These are phyloP conservation scores for Coprinopsis strossmayeri DNA, from an alignment of 768 basidiomycete species.

Conservation along the genomic window DNA sequence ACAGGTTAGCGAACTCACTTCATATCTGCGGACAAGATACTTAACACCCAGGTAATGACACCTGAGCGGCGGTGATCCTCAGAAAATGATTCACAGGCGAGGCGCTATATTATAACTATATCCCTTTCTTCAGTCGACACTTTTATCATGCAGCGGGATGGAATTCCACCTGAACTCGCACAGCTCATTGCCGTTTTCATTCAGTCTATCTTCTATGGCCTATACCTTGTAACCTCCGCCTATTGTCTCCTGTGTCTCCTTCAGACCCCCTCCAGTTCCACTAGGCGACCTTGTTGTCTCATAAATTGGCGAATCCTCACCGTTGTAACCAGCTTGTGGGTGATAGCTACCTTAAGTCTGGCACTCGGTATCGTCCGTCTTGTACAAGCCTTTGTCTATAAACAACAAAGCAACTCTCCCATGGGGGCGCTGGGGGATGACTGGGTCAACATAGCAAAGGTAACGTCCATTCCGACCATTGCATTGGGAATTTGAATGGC, in stretches of 20 bases:
- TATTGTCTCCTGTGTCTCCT: constrained; percentile 12
- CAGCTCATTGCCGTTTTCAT: constrained; percentile 14
- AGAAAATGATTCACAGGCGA: too few relatives aligned
- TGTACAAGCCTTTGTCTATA: constrained; percentile 8
- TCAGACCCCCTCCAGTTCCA: background rate
- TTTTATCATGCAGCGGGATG: too few relatives aligned
- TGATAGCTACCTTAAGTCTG: constrained; percentile 11
- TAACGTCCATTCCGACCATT: background rate
- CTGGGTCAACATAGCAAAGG: background rate
- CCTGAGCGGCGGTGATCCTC: too few relatives aligned
- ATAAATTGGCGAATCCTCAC: constrained; percentile 11
- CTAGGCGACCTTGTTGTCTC: constrained; percentile 3
- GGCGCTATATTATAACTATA: too few relatives aligned
- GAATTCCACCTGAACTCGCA: too few relatives aligned
- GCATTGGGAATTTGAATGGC: background rate
- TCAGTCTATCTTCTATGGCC: constrained; percentile 15
- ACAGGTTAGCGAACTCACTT: too few relatives aligned
- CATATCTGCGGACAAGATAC: too few relatives aligned
- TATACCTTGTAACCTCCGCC: constrained; percentile 16
- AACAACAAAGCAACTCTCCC: background rate
- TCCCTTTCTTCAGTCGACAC: too few relatives aligned
- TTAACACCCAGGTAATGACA: too few relatives aligned
- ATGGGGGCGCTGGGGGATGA: background rate
- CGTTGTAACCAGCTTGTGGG: constrained; percentile 9
- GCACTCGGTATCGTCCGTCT: constrained; percentile 12